Evolutionary conservation across 345 rosid species (phyloP).

Genomic region (Cochlearia excelsa): DNA sequence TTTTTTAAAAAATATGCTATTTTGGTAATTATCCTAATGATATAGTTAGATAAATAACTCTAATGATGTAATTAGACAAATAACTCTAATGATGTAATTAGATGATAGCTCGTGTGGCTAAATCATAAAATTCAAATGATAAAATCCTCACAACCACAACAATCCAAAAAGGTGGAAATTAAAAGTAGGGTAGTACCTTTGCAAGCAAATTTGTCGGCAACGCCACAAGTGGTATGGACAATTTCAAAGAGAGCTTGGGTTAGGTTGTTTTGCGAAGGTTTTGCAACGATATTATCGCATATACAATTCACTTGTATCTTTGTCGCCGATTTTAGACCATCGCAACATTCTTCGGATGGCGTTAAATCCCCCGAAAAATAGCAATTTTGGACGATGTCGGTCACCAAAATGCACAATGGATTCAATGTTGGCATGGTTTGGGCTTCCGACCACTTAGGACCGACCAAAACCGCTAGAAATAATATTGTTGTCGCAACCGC

Average conservation of each 20-base stretch:
- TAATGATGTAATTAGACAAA: too few species aligned
- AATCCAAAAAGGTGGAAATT: too few species aligned
- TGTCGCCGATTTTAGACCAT: conserved; percentile 17
- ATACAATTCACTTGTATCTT: conserved; percentile 12
- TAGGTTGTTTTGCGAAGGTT: not conserved
- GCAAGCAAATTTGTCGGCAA: conserved; percentile 10
- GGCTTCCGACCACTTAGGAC: conserved; percentile 21
- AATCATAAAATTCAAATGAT: too few species aligned
- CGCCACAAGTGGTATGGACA: conserved; percentile 12
- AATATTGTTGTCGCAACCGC: conserved; percentile 21
- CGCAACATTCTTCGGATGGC: conserved; percentile 29
- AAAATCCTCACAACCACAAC: too few species aligned
- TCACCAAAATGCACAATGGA: conserved; percentile 6
- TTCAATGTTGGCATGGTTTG: conserved; percentile 23
- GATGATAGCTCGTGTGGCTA: too few species aligned
- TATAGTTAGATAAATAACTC: too few species aligned
- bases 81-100: too few species aligned
- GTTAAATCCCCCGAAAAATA: not conserved
- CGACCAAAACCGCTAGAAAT: conserved; percentile 6
- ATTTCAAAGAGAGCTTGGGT: not conserved
- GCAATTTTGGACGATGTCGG: conserved; percentile 8
- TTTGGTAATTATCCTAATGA: too few species aligned
- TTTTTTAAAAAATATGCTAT: too few species aligned
- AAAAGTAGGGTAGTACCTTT: conserved; percentile 14
- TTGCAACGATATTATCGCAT: conserved; percentile 19